Evolutionary conservation across 345 rosid species (phyloP), one percentile per base, ranked within the genome.

Genomic region (Eucalyptus erythrocorys): DNA sequence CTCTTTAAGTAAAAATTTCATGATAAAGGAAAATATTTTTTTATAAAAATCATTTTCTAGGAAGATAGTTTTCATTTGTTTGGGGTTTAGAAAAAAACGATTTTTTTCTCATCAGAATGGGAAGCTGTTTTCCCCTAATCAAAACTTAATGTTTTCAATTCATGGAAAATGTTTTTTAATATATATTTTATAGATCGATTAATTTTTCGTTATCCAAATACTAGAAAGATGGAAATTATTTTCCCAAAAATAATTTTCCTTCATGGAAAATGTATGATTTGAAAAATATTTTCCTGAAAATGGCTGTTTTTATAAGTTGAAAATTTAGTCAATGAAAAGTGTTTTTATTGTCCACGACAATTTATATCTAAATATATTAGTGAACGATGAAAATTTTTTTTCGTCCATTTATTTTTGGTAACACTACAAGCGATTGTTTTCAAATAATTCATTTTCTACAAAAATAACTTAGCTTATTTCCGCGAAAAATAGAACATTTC

Each of bases 171-270:
- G 0, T 7, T 64, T n/a, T n/a, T 34, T 19, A n/a, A n/a, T n/a
- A n/a, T n/a, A n/a, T n/a, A 4, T 6, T 16, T 17, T 10, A 4
- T 68, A 34, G 24, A 34, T 3, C 1, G 13, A 34, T 34, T 9
- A 34, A 40, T 68, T 68, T 68, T 68, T 6, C 0, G 0, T 34
- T 40, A 17, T 68, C 80, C 80, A 68, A 68, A 68, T 5, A 68
- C 7, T 0, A 0, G 0, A 68, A 68, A 34, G 13, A 17, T 0
- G 10, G 22, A 17, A 68, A 34, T 0, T 6, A 3, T 17, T 34
- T 68, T 68, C 3, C 4, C 11, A 0, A 11, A 19, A 34, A 34
- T 10, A 17, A 2, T 15, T 66, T 64, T 66, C 21, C 76, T 66
- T n/a, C 1, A 4, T 51, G 24, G 10, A 9, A 34, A 68, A 68